Base-by-base conservation (phyloP, 176 grass and related monocot species). In the Phragmites australis region DNA sequence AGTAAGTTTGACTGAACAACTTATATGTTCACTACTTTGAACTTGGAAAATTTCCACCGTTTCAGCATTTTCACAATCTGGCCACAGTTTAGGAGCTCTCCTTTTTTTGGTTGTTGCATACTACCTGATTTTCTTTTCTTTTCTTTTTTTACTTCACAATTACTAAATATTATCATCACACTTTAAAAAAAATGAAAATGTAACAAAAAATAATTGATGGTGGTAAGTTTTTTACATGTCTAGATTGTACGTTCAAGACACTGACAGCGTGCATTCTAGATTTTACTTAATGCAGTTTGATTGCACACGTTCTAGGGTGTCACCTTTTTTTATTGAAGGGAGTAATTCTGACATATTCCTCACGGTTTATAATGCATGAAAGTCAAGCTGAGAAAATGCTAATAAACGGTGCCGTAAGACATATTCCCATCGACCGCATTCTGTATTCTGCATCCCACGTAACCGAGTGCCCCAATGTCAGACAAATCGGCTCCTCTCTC, bases 401-500 rank as follows among this genome's bases (percentile, higher is more conserved):
- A 14, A 3, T 2, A 37, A 82, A 68, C 11, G 0, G 15, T 18
- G 10, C 45, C 14, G 25, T 8, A 68, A 63, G 64, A 17, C 60
- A 58, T 3, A 19, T 44, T 26, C 70, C 32, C 1, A 27, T 22
- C 54, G 85, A 87, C 70, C 34, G 46, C 0, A 21, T 53, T 6
- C 30, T 22, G 32, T 39, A 54, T 7, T 27, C 18, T 65, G 9
- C 62, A 74, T 46, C 60, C 60, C 6, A 37, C 55, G 29, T 31
- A 44, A 56, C 57, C 52, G 63, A 48, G 5, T 6, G n/a, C 8
- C 51, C 6, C 4, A 79, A 59, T 56, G 40, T 80, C 80, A 42
- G 4, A 66, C 3, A 83, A 83, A 78, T 31, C 65, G 72, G 55
- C 73, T 55, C 9, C 34, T 63, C 17, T 5, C 9, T 55, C 49